Percentiles rank a stretch among this genome's conserved stretches.
phyloP scores from a whole-genome alignment of 129 eudicot species.

The Pittosporum tobira region DNA sequence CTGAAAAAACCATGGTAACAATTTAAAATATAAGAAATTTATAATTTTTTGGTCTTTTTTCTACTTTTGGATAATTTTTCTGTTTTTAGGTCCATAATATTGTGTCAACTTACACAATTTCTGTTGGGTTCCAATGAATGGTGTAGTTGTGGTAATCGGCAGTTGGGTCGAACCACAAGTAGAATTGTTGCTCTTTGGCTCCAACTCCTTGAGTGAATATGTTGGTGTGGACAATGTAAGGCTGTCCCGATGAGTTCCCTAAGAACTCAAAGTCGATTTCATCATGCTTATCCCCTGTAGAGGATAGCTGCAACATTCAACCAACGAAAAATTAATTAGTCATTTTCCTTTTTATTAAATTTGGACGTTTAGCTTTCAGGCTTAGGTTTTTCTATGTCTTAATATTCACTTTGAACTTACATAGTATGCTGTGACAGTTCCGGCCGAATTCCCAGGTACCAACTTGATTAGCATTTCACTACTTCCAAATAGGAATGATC shows the following conservation, averaged over 20 bases:
- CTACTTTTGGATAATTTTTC: too few relatives aligned
- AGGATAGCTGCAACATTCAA: conserved; percentile 42
- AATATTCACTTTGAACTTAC: conserved; percentile 26
- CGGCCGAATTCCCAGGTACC: too few relatives aligned
- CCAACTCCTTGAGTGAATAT: conserved; percentile 43
- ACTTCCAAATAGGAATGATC: too few relatives aligned
- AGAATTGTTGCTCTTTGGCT: conserved; percentile 51
- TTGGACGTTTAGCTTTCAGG: background rate
- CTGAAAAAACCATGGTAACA: conserved; percentile 19
- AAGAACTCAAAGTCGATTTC: conserved; percentile 79
- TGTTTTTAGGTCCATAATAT: too few relatives aligned
- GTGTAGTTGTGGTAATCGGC: conserved; percentile 66
- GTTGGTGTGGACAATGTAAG: conserved; percentile 68
- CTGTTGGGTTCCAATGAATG: conserved; percentile 55
- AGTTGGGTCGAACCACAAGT: conserved; percentile 62
- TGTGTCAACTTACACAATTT: conserved; percentile 52
- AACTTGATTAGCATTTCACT: too few relatives aligned
- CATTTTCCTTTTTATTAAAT: background rate
- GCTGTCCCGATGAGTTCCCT: conserved; percentile 59
- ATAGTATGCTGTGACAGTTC: too few relatives aligned
- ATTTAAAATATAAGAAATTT: too few relatives aligned
- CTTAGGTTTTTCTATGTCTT: background rate
- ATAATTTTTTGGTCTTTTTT: too few relatives aligned
- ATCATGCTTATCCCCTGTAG: conserved; percentile 46
- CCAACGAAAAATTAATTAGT: background rate